Base-by-base conservation (phyloP, 139 green algal genomes). In the Micractinium conductrix region DNA sequence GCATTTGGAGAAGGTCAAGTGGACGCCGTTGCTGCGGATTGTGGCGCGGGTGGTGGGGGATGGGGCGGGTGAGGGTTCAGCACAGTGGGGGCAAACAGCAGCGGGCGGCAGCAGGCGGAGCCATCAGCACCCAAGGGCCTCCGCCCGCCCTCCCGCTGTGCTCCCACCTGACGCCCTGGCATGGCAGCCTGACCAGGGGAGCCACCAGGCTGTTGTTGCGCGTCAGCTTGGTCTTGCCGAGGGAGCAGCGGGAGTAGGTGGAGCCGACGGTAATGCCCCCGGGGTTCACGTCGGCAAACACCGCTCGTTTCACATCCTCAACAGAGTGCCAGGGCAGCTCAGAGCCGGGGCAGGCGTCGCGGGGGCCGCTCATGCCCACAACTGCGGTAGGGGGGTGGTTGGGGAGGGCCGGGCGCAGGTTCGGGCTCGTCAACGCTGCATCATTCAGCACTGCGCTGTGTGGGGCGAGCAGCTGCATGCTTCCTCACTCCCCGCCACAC, bases 161-260 rank as follows among this genome's bases (percentile, higher is more conserved):
- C 68, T 50, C 68, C n/a, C 68, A 45, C 68, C 30, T 37, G 63
- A 1, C 48, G 37, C 68, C 68, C 26, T 9, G 22, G 68, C 68
- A 74, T 35, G 37, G 37, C 37, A 74, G 37, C 37, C 48, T 3
- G 21, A 74, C 68, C n/a, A 43, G 21, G 68, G 45, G 37, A 17
- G 35, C 37, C 37, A 74, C n/a, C 37, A 45, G 37, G 68, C 68
- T 74, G 68, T 45, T 74, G 68, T 10, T n/a, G 37, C 37, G 2
- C 2, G 37, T 74, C n/a, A 74, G 68, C 68, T 37, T 30, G 26
- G 37, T 74, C 68, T 74, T 74, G 68, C 68, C 68, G 38, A 50
- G 48, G 37, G 37, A 50, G 68, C 37, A 45, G 26, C 16, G 37
- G 68, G 45, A n/a, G 68, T 50, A 74, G 37, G 38, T 45, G 37